Conservation (phyloP, 2,329 filamentous ascomycete species). For the Mollisiaceae sp. region DNA sequence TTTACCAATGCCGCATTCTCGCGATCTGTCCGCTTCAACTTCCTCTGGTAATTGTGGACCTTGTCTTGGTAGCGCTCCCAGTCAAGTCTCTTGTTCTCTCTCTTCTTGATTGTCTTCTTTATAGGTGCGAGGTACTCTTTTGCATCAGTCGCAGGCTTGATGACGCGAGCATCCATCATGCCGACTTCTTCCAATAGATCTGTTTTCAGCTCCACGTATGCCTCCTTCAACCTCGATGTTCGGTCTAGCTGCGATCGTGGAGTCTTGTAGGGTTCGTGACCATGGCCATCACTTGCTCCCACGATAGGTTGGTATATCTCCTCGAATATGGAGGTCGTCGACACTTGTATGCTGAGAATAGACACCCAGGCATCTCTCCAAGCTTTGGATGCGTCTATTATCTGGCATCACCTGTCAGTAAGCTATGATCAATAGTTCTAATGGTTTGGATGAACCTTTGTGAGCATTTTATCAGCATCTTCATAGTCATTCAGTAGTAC, state of each 20-base stretch:
- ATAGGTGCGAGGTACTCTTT: constrained; percentile 72
- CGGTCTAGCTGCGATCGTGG: constrained; percentile 67
- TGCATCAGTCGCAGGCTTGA: constrained; percentile 71
- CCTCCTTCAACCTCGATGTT: constrained; percentile 66
- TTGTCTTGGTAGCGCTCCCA: constrained; percentile 79
- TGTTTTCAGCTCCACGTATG: constrained; percentile 71
- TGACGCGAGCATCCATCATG: constrained; percentile 72
- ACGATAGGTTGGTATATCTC: constrained; percentile 78
- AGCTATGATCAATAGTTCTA: constrained; percentile 2
- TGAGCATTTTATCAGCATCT: constrained; percentile 76
- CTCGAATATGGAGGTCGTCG: constrained; percentile 70
- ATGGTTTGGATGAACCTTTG: constrained; percentile 58
- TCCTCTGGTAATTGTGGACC: constrained; percentile 71
- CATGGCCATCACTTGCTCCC: constrained; percentile 63
- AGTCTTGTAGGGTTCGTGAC: constrained; percentile 62
- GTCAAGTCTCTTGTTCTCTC: constrained; percentile 81
- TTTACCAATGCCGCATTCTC: constrained; percentile 75
- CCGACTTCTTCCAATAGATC: constrained; percentile 75
- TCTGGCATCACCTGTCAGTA: constrained; percentile 51
- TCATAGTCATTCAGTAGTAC: constrained; percentile 80
- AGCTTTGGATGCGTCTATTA: constrained; percentile 75
- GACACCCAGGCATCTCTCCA: constrained; percentile 82
- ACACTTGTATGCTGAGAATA: constrained; percentile 71
- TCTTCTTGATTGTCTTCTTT: constrained; percentile 83
- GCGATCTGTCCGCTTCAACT: constrained; percentile 71